Percentiles rank a stretch among this genome's conserved stretches.
These are phyloP conservation scores for Neonectria punicea DNA, from an alignment of 2,329 filamentous ascomycete genomes.

Conservation along the genomic window DNA sequence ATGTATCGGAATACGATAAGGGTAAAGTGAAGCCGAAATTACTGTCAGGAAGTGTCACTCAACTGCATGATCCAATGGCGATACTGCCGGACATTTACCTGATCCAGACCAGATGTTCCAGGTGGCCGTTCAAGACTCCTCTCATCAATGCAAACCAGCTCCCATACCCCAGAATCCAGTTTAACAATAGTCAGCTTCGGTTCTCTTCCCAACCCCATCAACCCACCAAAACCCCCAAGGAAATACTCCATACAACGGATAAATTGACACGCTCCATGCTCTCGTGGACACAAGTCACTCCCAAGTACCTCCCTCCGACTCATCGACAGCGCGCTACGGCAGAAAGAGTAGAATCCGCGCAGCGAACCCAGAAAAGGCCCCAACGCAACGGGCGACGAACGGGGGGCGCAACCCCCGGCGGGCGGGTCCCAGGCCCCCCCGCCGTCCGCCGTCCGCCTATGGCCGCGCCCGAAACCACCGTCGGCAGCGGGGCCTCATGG, in stretches of 20 bases:
- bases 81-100: background rate
- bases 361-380: background rate
- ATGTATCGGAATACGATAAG: background rate
- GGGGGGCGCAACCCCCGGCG: slow-evolving; percentile 15
- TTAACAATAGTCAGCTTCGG: background rate
- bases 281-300: slow-evolving; percentile 15
- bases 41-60: background rate
- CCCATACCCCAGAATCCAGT: background rate
- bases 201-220: background rate
- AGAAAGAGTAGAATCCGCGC: slow-evolving; percentile 5
- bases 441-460: slow-evolving; percentile 32
- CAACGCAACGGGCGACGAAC: background rate
- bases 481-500: slow-evolving; percentile 29
- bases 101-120: background rate
- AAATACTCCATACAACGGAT: background rate
- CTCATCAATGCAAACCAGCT: background rate
- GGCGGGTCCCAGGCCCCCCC: slow-evolving; percentile 15
- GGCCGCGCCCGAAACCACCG: slow-evolving; percentile 27
- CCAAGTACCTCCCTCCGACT: slow-evolving; percentile 12
- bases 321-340: background rate
- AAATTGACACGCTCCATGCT: background rate
- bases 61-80: background rate
- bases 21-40: background rate
- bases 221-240: background rate
- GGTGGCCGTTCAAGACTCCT: background rate